Evolutionary conservation across 2,329 filamentous ascomycete species (phyloP).

Genomic region (Fusarium fujikuroi): DNA sequence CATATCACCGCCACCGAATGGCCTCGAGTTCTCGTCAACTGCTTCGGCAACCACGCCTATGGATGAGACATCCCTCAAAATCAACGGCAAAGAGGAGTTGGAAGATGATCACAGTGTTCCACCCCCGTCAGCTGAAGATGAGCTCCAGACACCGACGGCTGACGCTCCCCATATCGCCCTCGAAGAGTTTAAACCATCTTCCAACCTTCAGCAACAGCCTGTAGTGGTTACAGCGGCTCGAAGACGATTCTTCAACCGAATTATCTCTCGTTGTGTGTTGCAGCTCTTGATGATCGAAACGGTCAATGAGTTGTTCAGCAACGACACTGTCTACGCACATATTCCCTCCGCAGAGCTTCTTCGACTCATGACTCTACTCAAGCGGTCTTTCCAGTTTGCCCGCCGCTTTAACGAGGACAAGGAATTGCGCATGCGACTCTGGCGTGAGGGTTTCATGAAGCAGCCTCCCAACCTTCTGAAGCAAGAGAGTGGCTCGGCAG

Average conservation of each 20-base stretch:
- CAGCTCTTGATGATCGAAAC: slow-evolving; percentile 99
- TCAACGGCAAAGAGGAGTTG: slow-evolving; percentile 64
- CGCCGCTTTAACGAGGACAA: slow-evolving; percentile 98
- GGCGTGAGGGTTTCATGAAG: slow-evolving; percentile 99
- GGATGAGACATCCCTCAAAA: slow-evolving; percentile 69
- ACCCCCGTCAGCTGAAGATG: slow-evolving; percentile 50
- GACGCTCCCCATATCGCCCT: slow-evolving; percentile 60
- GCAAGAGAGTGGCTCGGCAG: slow-evolving; percentile 92
- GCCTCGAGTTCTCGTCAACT: slow-evolving; percentile 60
- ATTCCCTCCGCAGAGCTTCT: slow-evolving; percentile 92
- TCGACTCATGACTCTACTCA: slow-evolving; percentile 91
- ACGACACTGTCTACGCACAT: slow-evolving; percentile 91
- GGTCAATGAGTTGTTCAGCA: slow-evolving; percentile 97
- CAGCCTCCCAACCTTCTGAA: slow-evolving; percentile 97
- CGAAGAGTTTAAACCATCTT: slow-evolving; percentile 88
- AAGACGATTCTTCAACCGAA: slow-evolving; percentile 96
- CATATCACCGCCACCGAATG: slow-evolving; percentile 63
- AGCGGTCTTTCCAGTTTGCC: slow-evolving; percentile 96
- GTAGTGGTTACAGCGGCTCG: slow-evolving; percentile 93
- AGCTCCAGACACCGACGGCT: slow-evolving; percentile 47
- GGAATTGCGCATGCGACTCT: slow-evolving; percentile 91
- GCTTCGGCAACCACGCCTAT: slow-evolving; percentile 52
- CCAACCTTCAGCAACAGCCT: slow-evolving; percentile 83
- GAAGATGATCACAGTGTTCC: slow-evolving; percentile 49
- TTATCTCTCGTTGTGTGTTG: slow-evolving; percentile 97